Base-by-base conservation (phyloP, 140 eudicot species). In the Oenanthe javanica region DNA sequence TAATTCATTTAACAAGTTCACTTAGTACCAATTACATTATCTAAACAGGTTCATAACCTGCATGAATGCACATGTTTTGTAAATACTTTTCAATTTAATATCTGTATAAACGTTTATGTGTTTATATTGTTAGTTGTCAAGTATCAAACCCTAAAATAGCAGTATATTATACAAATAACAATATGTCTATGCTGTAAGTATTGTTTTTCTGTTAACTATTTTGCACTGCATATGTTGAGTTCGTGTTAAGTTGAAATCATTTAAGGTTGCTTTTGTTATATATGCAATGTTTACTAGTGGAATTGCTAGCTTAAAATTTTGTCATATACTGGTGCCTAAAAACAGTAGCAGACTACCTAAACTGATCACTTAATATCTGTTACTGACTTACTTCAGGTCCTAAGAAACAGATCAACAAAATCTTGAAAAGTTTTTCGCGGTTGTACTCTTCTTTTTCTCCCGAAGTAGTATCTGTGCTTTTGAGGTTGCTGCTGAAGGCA, bases 401-500 rank as follows among this genome's bases (percentile, higher is more conserved):
- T 31, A 92, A 87, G 88, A 92, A 89, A 86, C 94, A 85, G 79
- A 70, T 87, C 50, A 76, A 19, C 3, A 92, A 85, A 87, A 80
- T 84, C 47, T 31, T 87, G 86, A 87, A 89, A 86, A 87, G 84
- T 81, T 81, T 87, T 82, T 73, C 88, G 54, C 87, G 85, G 76
- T 80, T 92, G 81, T 92, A 94, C 86, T 73, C 97, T 84, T 90
- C 93, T 54, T 83, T 54, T 83, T 86, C 98, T 15, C 82, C 83
- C 1, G 97, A 92, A 83, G 92, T 92, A 23, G 87, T 84, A 42
- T 83, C 89, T 73, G 80, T 89, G 61, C 81, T 92, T 38, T 52
- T 90, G 80, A 90, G 89, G 79, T 87, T 89, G 67, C 76, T 94
- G 85, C 86, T 94, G 76, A 87, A 85, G 84, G 87, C 89, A 67